A percentile compares a stretch with the other conserved stretches of the same genome.
phyloP scores from a whole-genome alignment of 2,329 filamentous ascomycete species.

The Penicillium sp. region DNA sequence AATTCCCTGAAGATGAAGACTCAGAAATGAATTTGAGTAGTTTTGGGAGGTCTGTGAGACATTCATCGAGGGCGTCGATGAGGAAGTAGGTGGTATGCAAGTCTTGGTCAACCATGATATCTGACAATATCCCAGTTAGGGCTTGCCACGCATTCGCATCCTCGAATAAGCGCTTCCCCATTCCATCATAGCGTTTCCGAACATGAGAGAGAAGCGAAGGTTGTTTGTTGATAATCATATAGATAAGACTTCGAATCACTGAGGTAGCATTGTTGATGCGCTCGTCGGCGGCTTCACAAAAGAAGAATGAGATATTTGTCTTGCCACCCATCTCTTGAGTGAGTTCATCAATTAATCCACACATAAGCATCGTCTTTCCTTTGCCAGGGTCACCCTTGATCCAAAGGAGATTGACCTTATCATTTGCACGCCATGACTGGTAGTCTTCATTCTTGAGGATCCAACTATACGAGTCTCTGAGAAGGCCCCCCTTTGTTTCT shows the following conservation, averaged over 20 bases:
- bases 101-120: background rate
- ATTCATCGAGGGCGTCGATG: slow-evolving; percentile 1
- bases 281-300: slow-evolving; percentile 5
- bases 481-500: slow-evolving; percentile 20
- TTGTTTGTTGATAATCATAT: background rate
- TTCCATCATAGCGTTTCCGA: slow-evolving; percentile 35
- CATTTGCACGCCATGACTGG: slow-evolving; percentile 14
- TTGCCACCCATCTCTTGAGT: background rate
- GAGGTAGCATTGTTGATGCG: slow-evolving; percentile 17
- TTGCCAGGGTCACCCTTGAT: slow-evolving; percentile 19
- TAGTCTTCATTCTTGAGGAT: slow-evolving; percentile 23
- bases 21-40: background rate
- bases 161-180: slow-evolving; percentile 46
- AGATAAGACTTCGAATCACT: slow-evolving; percentile 50
- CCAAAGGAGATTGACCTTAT: slow-evolving; percentile 18
- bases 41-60: background rate
- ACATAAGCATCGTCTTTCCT: slow-evolving; percentile 12
- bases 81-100: background rate
- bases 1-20: too few species aligned
- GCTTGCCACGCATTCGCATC: slow-evolving; percentile 33
- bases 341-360: slow-evolving; percentile 13
- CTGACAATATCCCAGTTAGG: background rate
- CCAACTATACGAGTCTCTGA: slow-evolving; percentile 23
- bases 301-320: slow-evolving; percentile 6
- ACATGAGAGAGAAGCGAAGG: slow-evolving; percentile 1